phyloP scores from a whole-genome alignment of 169 alveolate genomes.

The Theileria equi region DNA sequence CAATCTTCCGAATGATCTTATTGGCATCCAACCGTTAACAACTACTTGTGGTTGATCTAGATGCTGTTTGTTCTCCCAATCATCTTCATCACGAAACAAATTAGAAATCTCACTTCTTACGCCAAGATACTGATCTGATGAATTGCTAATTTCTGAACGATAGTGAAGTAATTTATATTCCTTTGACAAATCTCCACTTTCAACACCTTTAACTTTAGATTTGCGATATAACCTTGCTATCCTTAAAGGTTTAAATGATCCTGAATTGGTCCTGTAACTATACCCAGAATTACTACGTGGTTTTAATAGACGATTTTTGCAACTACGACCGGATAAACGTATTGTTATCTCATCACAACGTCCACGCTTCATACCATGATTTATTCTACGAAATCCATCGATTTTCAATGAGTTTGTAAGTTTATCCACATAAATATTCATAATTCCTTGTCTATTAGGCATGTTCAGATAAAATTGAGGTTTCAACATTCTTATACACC shows the following conservation, averaged over 20 bases:
- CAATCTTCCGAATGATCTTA: slow-evolving; percentile 64
- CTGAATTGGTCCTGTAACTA: not conserved
- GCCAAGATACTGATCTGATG: not conserved
- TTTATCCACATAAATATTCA: slow-evolving; percentile 48
- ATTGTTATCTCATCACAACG: slow-evolving; percentile 38
- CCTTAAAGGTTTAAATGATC: not conserved
- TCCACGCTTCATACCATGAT: not conserved
- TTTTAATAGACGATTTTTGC: no score
- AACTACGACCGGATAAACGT: slow-evolving; percentile 17
- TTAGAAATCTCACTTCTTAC: slow-evolving; percentile 58
- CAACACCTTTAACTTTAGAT: not conserved
- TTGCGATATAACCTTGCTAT: not conserved
- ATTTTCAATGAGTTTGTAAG: slow-evolving; percentile 39
- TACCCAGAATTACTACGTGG: not conserved
- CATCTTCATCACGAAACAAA: slow-evolving; percentile 75
- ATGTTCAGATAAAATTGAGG: slow-evolving; percentile 52
- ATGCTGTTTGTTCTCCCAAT: slow-evolving; percentile 71
- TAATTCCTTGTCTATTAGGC: slow-evolving; percentile 25
- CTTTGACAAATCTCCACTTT: not conserved
- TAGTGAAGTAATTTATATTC: not conserved
- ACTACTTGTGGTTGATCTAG: slow-evolving; percentile 54
- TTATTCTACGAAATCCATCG: slow-evolving; percentile 22
- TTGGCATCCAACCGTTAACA: slow-evolving; percentile 73
- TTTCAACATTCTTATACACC: slow-evolving; percentile 61
- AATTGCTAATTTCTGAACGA: not conserved